phyloP scores from a whole-genome alignment of 441 rosid genomes.

The Erodium trifolium region DNA sequence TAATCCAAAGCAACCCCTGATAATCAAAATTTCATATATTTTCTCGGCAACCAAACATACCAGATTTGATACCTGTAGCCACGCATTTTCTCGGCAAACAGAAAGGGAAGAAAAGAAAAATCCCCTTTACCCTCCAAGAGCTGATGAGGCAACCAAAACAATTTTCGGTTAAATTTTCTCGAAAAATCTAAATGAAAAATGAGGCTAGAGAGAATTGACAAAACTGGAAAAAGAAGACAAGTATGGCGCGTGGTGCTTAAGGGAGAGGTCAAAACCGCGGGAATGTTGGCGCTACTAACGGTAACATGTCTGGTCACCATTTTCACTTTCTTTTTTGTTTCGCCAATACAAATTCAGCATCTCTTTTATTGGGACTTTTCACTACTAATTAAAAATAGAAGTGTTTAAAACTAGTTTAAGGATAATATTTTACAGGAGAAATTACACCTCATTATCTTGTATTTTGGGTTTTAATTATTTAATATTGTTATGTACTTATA shows the following conservation, averaged over 20 bases:
- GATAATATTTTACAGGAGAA: too few species aligned
- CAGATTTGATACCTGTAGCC: neutral
- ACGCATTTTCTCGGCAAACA: neutral
- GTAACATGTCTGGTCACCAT: neutral
- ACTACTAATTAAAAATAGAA: too few species aligned
- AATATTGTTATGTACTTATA: too few species aligned
- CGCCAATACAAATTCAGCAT: neutral
- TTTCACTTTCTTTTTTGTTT: neutral
- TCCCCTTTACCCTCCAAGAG: neutral
- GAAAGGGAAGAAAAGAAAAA: neutral
- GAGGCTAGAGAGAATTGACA: neutral
- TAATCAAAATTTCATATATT: neutral
- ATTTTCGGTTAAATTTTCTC: neutral
- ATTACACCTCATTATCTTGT: too few species aligned
- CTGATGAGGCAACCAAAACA: neutral
- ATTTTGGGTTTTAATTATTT: too few species aligned
- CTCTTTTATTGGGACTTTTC: neutral
- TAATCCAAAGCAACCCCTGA: neutral
- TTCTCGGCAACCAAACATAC: neutral
- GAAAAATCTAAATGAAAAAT: neutral
- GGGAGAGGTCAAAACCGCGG: neutral
- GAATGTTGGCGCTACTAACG: neutral
- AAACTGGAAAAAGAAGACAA: neutral
- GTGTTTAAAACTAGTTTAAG: too few species aligned
- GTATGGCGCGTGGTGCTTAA: neutral